A percentile compares a stretch with the other conserved stretches of the same genome.
Evolutionary conservation across 176 grass and related monocot genomes (phyloP).

Genomic region (Carex pumila): DNA sequence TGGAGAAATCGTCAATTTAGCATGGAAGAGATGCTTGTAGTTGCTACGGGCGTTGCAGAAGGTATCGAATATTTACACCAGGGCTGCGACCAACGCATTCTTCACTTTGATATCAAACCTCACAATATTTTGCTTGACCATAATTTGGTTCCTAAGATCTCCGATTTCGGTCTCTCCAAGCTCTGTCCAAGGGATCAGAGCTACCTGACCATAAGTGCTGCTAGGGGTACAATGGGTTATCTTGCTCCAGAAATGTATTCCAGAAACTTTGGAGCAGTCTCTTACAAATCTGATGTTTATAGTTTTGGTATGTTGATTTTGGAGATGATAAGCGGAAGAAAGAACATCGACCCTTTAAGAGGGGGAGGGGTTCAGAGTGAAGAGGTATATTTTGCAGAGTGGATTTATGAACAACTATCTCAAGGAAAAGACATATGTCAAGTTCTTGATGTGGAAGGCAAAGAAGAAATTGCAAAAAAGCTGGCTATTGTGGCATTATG

Average conservation of each 20-base stretch:
- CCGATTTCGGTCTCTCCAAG: conserved; percentile 26
- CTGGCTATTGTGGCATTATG: no score
- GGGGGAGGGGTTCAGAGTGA: background rate
- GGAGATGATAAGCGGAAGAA: conserved; percentile 34
- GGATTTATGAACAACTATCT: conserved; percentile 41
- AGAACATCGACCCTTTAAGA: background rate
- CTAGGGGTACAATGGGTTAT: background rate
- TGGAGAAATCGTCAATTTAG: no score
- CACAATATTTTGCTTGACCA: conserved; percentile 21
- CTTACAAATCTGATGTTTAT: conserved; percentile 14
- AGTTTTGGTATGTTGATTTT: conserved; percentile 22
- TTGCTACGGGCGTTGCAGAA: background rate
- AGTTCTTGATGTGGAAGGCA: background rate
- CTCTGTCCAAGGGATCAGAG: conserved; percentile 10
- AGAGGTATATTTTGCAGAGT: conserved; percentile 17
- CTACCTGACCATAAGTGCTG: background rate
- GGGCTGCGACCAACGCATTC: conserved; percentile 8
- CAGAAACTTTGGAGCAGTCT: background rate
- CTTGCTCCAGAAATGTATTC: background rate
- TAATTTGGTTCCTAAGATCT: conserved; percentile 8
- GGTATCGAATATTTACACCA: conserved; percentile 26
- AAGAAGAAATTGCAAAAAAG: background rate
- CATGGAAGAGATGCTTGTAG: no score
- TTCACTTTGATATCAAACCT: conserved; percentile 26
- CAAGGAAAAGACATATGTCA: background rate